Evolutionary conservation across 257 asterid species (phyloP), one percentile per base, ranked within the genome.

Genomic region (Jaltomata sinuosa): DNA sequence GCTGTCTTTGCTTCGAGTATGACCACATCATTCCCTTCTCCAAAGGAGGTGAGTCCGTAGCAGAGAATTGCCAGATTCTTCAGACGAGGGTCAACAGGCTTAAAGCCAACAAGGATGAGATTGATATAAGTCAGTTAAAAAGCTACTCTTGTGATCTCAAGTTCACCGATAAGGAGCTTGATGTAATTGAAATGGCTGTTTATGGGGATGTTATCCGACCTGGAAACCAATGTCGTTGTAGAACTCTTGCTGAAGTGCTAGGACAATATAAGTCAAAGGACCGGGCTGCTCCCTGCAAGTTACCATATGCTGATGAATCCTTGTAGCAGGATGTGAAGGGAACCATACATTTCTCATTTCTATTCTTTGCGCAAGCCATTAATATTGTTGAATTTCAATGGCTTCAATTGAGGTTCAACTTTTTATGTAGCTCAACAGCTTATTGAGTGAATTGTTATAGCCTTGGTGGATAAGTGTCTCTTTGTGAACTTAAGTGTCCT

Each of bases 1-100:
- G 99, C 18, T 96, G 99, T 90, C 96, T 96, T 83, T 96, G 99
- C 96, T 96, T 94, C 86, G 98, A 96, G 88, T 94, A 96, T 42
- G 98, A 94, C 89, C 98, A 96, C 87, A 91, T 94, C 88, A 31
- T 94, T 83, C 99, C 98, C 83, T 96, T 85, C 82, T 96, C 98
- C 84, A 94, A 96, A 93, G 99, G 99, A 76, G 99, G 99, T 76
- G 98, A 93, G 53, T 93, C 98, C 3, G 95, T 91, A 53, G 96
- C 91, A 1, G 98, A 94, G 85, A 94, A 96, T 88, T 96, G 99
- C 86, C 99, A 96, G 91, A 96, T 96, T 86, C 94, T 96, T 69
- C 99, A 96, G 84, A 96, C 98, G 2, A 94, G 97, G 89, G 98
- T 96, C 14, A 96, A 94, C 85, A 86, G 98, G 86, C 90, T 90